phyloP scores from a whole-genome alignment of 352 stramenopile genomes.

The Phytophthora tubulina region DNA sequence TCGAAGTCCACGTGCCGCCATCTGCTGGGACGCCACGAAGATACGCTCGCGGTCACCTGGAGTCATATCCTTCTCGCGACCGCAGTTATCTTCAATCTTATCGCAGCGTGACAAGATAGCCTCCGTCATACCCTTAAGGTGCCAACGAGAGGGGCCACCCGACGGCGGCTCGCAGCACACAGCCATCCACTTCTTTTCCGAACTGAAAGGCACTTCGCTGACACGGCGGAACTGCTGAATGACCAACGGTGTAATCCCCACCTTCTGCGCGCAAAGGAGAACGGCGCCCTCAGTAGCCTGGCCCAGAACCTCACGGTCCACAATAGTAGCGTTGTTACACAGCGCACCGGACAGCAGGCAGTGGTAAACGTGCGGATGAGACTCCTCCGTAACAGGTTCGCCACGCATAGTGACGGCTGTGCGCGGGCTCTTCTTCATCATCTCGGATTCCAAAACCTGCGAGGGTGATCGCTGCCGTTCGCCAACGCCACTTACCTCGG shows the following conservation, averaged over 20 bases:
- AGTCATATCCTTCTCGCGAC: slow-evolving; percentile 72
- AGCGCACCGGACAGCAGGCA: slow-evolving; percentile 78
- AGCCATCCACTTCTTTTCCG: slow-evolving; percentile 97
- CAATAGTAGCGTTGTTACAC: slow-evolving; percentile 83
- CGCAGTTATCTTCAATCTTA: slow-evolving; percentile 79
- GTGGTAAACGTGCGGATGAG: slow-evolving; percentile 78
- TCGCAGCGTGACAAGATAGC: slow-evolving; percentile 79
- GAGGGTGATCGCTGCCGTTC: slow-evolving; percentile 32
- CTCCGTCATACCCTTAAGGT: slow-evolving; percentile 88
- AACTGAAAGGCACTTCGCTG: slow-evolving; percentile 95
- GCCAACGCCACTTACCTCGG: slow-evolving; percentile 72
- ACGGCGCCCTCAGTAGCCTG: slow-evolving; percentile 85
- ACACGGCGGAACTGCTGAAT: slow-evolving; percentile 75
- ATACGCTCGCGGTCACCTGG: slow-evolving; percentile 73
- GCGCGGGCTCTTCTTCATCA: slow-evolving; percentile 18
- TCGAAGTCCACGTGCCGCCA: slow-evolving; percentile 82
- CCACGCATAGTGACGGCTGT: slow-evolving; percentile 67
- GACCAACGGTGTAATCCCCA: slow-evolving; percentile 56
- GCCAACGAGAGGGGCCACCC: slow-evolving; percentile 66
- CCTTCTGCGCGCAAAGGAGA: slow-evolving; percentile 71
- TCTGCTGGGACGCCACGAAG: slow-evolving; percentile 63
- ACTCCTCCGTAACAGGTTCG: slow-evolving; percentile 66
- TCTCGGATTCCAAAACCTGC: slow-evolving; percentile 13
- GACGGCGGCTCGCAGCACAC: slow-evolving; percentile 76
- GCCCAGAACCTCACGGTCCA: slow-evolving; percentile 77